These are phyloP conservation scores for Fusarium drepaniforme DNA, from an alignment of 2,329 filamentous ascomycete genomes.

Conservation along the genomic window DNA sequence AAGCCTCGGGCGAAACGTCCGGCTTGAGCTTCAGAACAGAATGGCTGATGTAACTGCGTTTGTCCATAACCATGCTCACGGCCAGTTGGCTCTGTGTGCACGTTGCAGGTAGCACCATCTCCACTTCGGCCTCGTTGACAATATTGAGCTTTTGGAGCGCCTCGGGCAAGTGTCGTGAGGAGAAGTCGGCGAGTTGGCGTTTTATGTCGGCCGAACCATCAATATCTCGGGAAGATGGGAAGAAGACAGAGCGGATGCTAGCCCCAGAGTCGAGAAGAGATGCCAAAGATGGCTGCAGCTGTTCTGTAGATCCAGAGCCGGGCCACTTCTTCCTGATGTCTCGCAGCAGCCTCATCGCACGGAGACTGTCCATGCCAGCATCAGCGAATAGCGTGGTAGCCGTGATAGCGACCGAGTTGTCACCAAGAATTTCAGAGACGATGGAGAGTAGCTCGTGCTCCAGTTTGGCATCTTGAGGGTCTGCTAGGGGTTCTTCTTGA, in stretches of 20 bases:
- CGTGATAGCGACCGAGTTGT: neutral
- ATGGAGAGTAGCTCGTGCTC: neutral
- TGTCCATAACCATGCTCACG: conserved; percentile 23
- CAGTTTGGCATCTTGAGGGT: neutral
- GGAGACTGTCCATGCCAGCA: conserved; percentile 20
- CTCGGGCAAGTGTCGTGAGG: neutral
- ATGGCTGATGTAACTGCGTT: conserved; percentile 24
- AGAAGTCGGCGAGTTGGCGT: neutral
- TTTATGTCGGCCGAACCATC: no score
- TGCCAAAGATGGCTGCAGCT: conserved; percentile 10
- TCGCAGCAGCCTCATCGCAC: conserved; percentile 22
- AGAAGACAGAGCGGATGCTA: conserved; percentile 9
- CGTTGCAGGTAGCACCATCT: conserved; percentile 14
- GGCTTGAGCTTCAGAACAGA: neutral
- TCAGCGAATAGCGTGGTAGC: neutral
- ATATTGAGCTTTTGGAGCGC: neutral
- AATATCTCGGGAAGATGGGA: neutral
- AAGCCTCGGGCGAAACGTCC: rapidly evolving
- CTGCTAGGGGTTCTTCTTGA: neutral
- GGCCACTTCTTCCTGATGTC: conserved; percentile 15
- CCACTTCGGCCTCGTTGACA: neutral
- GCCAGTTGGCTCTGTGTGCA: conserved; percentile 24
- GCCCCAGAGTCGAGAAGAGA: neutral
- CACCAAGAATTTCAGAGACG: neutral
- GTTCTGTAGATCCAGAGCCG: neutral